Conservation (phyloP, 306 rosid genomes). For the Prunus dulcis region DNA sequence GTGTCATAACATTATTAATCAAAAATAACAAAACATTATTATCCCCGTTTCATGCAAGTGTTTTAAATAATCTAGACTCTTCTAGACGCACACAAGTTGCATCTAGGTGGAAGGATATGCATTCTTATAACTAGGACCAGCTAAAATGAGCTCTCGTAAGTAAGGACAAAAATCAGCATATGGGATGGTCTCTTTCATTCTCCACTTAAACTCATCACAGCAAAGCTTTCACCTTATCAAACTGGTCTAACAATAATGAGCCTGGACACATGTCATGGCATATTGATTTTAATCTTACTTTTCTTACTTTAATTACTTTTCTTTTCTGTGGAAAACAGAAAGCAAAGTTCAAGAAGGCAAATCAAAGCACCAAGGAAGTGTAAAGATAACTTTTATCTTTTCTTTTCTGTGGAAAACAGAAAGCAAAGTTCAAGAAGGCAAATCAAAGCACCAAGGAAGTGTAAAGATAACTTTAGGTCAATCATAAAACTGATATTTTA, state of each 20-base stretch:
- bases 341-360: background rate
- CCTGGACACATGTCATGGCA: constrained; percentile 7
- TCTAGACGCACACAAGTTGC: background rate
- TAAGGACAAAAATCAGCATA: constrained; percentile 3
- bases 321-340: background rate
- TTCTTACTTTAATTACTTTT: too few relatives aligned
- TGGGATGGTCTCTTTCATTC: background rate
- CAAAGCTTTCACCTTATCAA: background rate
- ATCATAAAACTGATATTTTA: background rate
- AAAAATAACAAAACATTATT: too few relatives aligned
- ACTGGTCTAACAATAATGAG: background rate
- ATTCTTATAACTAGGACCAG: background rate
- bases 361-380: background rate
- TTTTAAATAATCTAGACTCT: background rate
- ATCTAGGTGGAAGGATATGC: background rate
- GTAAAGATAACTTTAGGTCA: constrained; percentile 13
- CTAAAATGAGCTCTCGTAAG: background rate
- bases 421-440: background rate
- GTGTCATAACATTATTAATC: fast-evolving
- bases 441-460: background rate
- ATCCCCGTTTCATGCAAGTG: too few relatives aligned
- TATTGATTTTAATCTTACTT: background rate
- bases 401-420: background rate
- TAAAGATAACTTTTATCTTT: too few relatives aligned
- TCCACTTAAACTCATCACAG: background rate